Evolutionary conservation across 805 yeast species (phyloP).

Genomic region (Cyberlindnera xishuangbannaensis): DNA sequence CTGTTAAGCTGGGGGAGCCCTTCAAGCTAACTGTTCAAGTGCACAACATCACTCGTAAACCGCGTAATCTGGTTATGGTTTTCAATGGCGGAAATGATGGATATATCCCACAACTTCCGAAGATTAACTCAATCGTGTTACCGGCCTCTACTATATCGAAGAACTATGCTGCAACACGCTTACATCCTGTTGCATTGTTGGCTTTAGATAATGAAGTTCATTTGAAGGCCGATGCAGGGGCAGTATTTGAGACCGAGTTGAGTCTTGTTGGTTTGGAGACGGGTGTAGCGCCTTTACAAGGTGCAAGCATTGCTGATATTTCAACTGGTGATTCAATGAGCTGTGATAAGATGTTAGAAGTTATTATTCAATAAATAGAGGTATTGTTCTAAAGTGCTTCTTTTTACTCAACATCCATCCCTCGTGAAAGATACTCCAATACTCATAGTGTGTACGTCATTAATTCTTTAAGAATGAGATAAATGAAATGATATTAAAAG

Average conservation of each 20-base stretch:
- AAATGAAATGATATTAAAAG: too few relatives aligned
- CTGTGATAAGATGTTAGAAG: conserved; percentile 65
- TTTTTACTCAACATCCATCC: too few relatives aligned
- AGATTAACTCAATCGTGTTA: conserved; percentile 18
- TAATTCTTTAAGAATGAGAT: too few relatives aligned
- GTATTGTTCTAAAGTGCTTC: too few relatives aligned
- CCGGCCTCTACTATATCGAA: conserved; percentile 25
- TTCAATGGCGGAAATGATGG: conserved; percentile 19
- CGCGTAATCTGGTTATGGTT: conserved; percentile 47
- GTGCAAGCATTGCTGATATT: conserved; percentile 60
- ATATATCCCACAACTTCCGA: conserved; percentile 21
- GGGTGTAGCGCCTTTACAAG: conserved; percentile 61
- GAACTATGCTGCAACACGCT: conserved; percentile 33
- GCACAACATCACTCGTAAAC: conserved; percentile 49
- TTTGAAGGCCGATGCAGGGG: conserved; percentile 46
- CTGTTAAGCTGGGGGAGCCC: conserved; percentile 52
- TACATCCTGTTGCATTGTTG: conserved; percentile 50
- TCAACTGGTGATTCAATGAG: conserved; percentile 61
- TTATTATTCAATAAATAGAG: conserved; percentile 37
- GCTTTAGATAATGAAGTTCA: conserved; percentile 61
- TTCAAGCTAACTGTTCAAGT: conserved; percentile 63
- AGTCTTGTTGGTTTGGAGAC: conserved; percentile 53
- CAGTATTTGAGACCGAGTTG: conserved; percentile 59
- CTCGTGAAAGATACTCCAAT: too few relatives aligned
- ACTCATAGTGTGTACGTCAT: too few relatives aligned